Evolutionary conservation across 1,284 basidiomycete species (phyloP), one percentile per base, ranked within the genome.

Genomic region (Coniophora puteana): DNA sequence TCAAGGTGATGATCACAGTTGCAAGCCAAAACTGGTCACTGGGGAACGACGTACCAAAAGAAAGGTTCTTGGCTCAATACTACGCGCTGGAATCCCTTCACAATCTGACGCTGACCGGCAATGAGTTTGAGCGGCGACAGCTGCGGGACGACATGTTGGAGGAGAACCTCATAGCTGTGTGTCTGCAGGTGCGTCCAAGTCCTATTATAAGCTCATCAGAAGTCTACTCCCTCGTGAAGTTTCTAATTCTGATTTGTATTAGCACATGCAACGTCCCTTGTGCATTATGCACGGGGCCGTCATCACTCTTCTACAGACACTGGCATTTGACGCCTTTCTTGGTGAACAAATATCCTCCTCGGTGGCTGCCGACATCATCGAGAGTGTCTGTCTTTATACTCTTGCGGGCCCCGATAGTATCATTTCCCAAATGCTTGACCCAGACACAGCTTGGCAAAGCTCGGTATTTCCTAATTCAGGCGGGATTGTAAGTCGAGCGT

Each of bases 361-460:
- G 3, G 44, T 53, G 21, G 41, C 45, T 4, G 49, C 52, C 5
- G 54, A 53, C 4, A 46, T 60, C 16, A 55, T 59, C 29, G 33
- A 45, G 4, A 43, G 33, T 7, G 47, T 56, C 48, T 56, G 55
- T 32, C 31, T 50, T 28, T 53, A 50, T 29, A 50, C 51, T 16
- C 44, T 59, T 4, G 33, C 40, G 8, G 57, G 58, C 2, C 55
- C 55, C 11, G 48, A 52, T n/a, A 36, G 46, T 8, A 51, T 41
- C 40, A 34, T 48, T 14, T 36, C 49, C 5, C 43, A 56, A 33
- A 39, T 61, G 22, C 27, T 34, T 6, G 36, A 49, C 24, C 48
- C 48, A 5, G 31, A 16, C 1, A 50, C 51, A 3, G 51, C 50
- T 26, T 61, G 57, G 55, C 59, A 61, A 39, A 54, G 50, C 36